Base-by-base conservation (phyloP, 2,329 filamentous ascomycete species). In the Bertia moriformis region DNA sequence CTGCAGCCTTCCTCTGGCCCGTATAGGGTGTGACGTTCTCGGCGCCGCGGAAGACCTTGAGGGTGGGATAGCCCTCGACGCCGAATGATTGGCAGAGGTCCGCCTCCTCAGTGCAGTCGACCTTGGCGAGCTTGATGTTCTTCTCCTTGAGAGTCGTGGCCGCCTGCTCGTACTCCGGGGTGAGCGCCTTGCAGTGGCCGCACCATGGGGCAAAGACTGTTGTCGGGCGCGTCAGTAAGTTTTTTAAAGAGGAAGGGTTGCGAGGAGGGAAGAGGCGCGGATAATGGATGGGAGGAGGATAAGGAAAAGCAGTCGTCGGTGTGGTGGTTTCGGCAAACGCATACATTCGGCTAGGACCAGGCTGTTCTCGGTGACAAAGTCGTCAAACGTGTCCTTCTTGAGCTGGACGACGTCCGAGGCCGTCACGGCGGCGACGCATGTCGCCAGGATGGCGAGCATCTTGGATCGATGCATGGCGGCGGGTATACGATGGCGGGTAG, bases 161-260 rank as follows among this genome's bases (percentile, higher is more conserved):
- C 39, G 85, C 84, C 60, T 84, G 77, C 67, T 93, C 85, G 63
- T 91, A 93, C 65, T 91, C 84, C 57, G 84, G 83, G 45, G 83
- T 91, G 49, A 98, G 84, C 44, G 89, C 89, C 73, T 98, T 96
- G 83, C 89, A 96, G 73, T 96, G 89, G 48, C 88, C 89, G 53
- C 84, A 93, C 88, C 89, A 93, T 51, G 89, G 88, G 49, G 89
- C 89, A 61, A 85, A 95, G 77, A 95, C 82, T 86, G 45, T 42
- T 4, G 37, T 40, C 40, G 35, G 19, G 40, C 3, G 38, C 37
- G 55, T 71, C 54, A 71, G 61, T 42, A 37, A 42, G 24, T 3
- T 17, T 32, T 5, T 17, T 19, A 39, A 32, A 49, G 46, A 50
- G 51, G 42, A 41, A 7, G 18, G 12, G 22, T 38, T 30, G 32